Base-by-base conservation (phyloP, 1,284 basidiomycete genomes). In the Xerocomus amazonicus region DNA sequence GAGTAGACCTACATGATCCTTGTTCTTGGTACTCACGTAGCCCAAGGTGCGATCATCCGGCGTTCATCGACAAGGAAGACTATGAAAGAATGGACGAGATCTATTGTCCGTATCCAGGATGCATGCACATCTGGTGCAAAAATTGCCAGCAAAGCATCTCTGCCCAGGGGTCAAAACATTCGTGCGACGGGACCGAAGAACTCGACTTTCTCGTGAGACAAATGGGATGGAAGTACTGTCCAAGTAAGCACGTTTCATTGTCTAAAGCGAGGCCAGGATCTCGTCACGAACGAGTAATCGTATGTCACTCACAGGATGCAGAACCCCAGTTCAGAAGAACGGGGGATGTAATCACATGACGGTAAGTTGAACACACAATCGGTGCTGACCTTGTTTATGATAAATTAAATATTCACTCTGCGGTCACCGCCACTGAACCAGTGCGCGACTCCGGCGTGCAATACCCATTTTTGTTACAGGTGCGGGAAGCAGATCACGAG, bases 261-360 rank as follows among this genome's bases (percentile, higher is more conserved):
- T 6, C 31, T 14, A 26, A n/a, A 9, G 9, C 5, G 6, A 34
- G 14, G 23, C 27, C 14, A 12, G 23, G n/a, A 27, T 19, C 32
- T 9, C 12, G 28, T 27, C 7, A 13, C 17, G 6, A 36, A n/a
- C 28, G 6, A 28, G 12, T 50, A 6, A 46, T n/a, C 16, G 12
- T 45, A 3, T 3, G 19, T 38, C n/a, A 14, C 51, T 38, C n/a
- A 14, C 51, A 83, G 82, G 76, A 7, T 85, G 83, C 57, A 65
- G 68, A 41, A 81, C 80, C 0, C 78, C 79, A 0, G 74, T 78
- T 14, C 77, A 80, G 59, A 85, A 83, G 60, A 69, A 67, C 6
- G 67, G 69, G 9, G 83, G 83, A 3, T 85, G 83, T 56, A 83
- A 84, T 57, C 82, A 85, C 64, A 83, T 85, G 75, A 78, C 78